A percentile compares a stretch with the other conserved stretches of the same genome.
These are phyloP conservation scores for Mallotus repandus DNA, from an alignment of 441 rosid species.

Conservation along the genomic window DNA sequence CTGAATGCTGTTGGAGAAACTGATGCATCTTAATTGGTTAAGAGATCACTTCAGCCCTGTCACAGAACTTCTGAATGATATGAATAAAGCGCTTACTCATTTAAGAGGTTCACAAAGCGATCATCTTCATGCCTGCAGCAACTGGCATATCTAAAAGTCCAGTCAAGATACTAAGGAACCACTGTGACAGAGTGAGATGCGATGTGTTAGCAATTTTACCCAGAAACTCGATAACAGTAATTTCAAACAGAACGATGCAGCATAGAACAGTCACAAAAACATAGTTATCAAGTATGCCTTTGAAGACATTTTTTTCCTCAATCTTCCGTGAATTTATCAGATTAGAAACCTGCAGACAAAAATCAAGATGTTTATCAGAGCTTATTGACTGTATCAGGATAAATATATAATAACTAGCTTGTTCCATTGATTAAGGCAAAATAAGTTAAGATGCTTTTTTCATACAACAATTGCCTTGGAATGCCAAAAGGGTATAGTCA, in stretches of 20 bases:
- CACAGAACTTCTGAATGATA: background rate
- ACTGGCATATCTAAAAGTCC: conserved; percentile 49
- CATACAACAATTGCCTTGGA: too few relatives aligned
- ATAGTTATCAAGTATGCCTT: conserved; percentile 42
- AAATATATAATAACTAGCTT: too few relatives aligned
- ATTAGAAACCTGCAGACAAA: conserved; percentile 42
- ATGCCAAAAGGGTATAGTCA: too few relatives aligned
- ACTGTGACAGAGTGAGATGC: conserved; percentile 40
- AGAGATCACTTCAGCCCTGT: background rate
- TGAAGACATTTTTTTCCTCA: conserved; percentile 50
- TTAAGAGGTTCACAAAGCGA: conserved; percentile 36
- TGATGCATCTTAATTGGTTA: background rate
- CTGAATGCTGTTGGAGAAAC: too few relatives aligned
- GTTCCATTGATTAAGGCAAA: too few relatives aligned
- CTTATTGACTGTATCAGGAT: background rate
- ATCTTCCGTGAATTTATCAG: conserved; percentile 53
- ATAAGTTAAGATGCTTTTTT: too few relatives aligned
- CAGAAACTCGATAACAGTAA: conserved; percentile 47
- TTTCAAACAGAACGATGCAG: conserved; percentile 38
- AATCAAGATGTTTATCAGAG: conserved; percentile 4
- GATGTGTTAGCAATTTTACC: conserved; percentile 46
- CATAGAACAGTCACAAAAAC: conserved; percentile 37
- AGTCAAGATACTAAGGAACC: conserved; percentile 38
- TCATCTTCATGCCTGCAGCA: conserved; percentile 40
- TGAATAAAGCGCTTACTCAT: background rate